phyloP scores from a whole-genome alignment of 2,329 filamentous ascomycete genomes.

The Scolecobasidium constrictum region DNA sequence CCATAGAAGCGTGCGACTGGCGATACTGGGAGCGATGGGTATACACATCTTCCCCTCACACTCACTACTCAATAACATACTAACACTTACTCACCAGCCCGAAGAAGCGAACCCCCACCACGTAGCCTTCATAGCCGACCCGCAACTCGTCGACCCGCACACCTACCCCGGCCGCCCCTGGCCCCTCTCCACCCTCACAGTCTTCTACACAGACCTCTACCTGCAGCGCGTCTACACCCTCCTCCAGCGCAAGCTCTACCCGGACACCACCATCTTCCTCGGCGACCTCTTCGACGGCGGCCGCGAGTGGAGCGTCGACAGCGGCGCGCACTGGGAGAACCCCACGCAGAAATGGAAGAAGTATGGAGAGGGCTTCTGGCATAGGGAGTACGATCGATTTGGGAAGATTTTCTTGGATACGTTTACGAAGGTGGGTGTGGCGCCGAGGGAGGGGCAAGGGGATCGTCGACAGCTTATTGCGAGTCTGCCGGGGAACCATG shows the following conservation, averaged over 20 bases:
- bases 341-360: constrained; percentile 60
- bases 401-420: constrained; percentile 70
- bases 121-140: constrained; percentile 76
- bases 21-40: constrained; percentile 89
- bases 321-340: constrained; percentile 31
- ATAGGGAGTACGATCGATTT: constrained; percentile 77
- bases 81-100: constrained; percentile 43
- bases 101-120: constrained; percentile 68
- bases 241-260: constrained; percentile 64
- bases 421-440: constrained; percentile 48
- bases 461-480: constrained; percentile 65
- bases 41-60: constrained; percentile 18
- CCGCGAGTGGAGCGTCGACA: constrained; percentile 76
- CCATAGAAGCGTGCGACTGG: constrained; percentile 68
- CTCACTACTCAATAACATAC: constrained; percentile 11
- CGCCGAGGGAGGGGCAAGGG: constrained; percentile 47
- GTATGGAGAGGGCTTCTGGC: constrained; percentile 77
- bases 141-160: constrained; percentile 85
- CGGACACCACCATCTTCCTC: constrained; percentile 81
- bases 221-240: constrained; percentile 71
- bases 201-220: constrained; percentile 79
- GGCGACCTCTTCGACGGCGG: constrained; percentile 95
- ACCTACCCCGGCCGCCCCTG: constrained; percentile 81
- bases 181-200: constrained; percentile 56
- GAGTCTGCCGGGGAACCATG: constrained; percentile 87